Percentiles rank a stretch among this genome's conserved stretches.
Evolutionary conservation across 768 basidiomycete species (phyloP).

Genomic region (Cystofilobasidium ferigula): DNA sequence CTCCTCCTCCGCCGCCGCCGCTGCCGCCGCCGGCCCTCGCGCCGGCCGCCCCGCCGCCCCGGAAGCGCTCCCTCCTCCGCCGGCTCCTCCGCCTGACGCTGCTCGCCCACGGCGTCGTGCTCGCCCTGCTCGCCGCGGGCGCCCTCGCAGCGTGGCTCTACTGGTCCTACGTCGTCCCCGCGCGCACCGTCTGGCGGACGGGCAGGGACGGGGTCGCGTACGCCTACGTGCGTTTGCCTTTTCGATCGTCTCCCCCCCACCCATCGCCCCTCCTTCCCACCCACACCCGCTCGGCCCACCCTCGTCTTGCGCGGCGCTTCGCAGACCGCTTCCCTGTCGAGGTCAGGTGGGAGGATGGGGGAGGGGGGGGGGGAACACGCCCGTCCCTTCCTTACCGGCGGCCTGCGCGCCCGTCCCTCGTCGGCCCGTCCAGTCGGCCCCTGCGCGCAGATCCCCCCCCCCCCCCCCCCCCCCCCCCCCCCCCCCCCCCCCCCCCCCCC

Average conservation of each 20-base stretch:
- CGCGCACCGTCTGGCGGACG: slow-evolving; percentile 1
- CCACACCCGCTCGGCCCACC: too few relatives aligned
- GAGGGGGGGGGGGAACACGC: too few relatives aligned
- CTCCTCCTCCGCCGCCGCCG: background rate
- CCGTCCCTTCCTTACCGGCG: too few relatives aligned
- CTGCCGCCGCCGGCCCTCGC: background rate
- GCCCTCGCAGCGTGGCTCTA: slow-evolving; percentile 3
- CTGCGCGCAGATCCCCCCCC: too few relatives aligned
- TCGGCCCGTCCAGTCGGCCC: too few relatives aligned
- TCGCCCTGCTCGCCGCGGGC: background rate
- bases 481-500: too few relatives aligned
- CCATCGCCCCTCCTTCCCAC: too few relatives aligned
- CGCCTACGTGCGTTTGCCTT: slow-evolving; percentile 3
- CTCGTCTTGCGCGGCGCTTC: too few relatives aligned
- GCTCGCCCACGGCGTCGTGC: background rate
- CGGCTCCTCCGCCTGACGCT: slow-evolving; percentile 1
- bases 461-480: too few relatives aligned
- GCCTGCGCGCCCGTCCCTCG: background rate
- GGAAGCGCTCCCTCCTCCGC: background rate
- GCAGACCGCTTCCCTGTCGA: too few relatives aligned
- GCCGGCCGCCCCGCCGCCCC: background rate
- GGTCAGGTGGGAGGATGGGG: too few relatives aligned
- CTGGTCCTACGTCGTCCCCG: slow-evolving; percentile 16
- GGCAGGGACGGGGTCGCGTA: slow-evolving; percentile 6
- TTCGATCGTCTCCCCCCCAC: too few relatives aligned